phyloP scores from a whole-genome alignment of 2,329 filamentous ascomycete genomes.

The Westerdykella sp. region DNA sequence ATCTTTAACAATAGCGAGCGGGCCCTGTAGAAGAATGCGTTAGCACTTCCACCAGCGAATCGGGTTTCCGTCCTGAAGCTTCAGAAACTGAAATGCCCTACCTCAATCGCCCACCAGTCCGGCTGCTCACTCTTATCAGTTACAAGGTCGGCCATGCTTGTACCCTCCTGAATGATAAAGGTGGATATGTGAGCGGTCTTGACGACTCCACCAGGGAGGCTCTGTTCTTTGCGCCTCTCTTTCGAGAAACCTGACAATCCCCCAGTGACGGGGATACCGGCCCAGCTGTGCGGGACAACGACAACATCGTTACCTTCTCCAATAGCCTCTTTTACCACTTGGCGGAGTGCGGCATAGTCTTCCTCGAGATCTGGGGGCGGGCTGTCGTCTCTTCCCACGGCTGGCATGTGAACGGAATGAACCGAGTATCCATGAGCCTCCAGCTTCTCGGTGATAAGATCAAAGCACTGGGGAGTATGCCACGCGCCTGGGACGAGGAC shows the following conservation, averaged over 20 bases:
- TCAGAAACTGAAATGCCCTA: constrained; percentile 3
- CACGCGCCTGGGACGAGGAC: constrained; percentile 36
- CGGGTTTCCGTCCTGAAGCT: not conserved
- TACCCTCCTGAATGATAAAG: constrained; percentile 33
- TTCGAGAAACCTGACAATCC: constrained; percentile 33
- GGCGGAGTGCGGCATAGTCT: constrained; percentile 31
- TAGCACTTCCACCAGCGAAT: not conserved
- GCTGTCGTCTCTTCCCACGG: constrained; percentile 15
- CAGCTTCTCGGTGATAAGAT: constrained; percentile 21
- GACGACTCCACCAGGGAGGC: constrained; percentile 37
- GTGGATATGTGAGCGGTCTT: constrained; percentile 33
- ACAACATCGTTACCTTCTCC: constrained; percentile 39
- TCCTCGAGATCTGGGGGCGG: constrained; percentile 25
- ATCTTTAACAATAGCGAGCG: constrained; percentile 3
- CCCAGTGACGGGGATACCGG: constrained; percentile 38
- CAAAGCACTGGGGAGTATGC: constrained; percentile 30
- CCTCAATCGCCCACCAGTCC: constrained; percentile 25
- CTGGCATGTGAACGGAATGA: constrained; percentile 21
- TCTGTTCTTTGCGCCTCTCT: constrained; percentile 25
- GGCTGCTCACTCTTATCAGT: constrained; percentile 17
- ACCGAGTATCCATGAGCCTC: constrained; percentile 26
- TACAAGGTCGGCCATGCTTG: constrained; percentile 26
- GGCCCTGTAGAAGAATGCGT: constrained; percentile 1
- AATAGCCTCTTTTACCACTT: constrained; percentile 32
- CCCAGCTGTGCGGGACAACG: constrained; percentile 42